Conservation (phyloP, 2,329 filamentous ascomycete genomes). For the Hyphodiscus sp. region DNA sequence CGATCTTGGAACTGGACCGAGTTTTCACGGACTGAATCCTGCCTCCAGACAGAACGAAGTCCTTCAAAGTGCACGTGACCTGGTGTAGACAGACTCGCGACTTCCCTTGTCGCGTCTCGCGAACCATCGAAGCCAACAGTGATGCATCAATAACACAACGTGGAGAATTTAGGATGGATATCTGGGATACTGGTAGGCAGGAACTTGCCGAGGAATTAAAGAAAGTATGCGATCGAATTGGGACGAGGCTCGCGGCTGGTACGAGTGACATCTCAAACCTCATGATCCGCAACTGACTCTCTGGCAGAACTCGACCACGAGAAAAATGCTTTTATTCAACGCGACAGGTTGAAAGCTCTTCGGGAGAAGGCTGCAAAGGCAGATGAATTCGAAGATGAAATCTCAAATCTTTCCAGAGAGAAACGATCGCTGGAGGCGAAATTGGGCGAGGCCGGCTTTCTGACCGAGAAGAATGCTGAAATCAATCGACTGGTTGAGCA, state of each 20-base stretch:
- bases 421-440: neutral
- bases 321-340: neutral
- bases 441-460: neutral
- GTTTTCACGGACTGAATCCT: too few relatives aligned
- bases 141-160: neutral
- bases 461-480: conserved; percentile 1
- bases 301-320: conserved; percentile 4
- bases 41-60: too few relatives aligned
- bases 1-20: too few relatives aligned
- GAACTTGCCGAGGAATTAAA: conserved; percentile 20
- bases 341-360: neutral
- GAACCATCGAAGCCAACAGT: neutral
- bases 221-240: conserved; percentile 19
- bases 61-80: too few relatives aligned
- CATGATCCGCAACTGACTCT: neutral
- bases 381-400: neutral
- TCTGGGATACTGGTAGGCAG: conserved; percentile 20
- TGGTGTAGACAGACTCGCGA: neutral
- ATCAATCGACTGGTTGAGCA: conserved; percentile 3
- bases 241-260: conserved; percentile 20
- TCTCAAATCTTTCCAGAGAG: neutral
- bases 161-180: conserved; percentile 19
- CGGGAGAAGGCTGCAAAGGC: neutral
- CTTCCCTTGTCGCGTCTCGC: neutral
- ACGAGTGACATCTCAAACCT: neutral